phyloP scores from a whole-genome alignment of 495 filamentous ascomycete species.

The Pseudoneurospora amorphoporcata region DNA sequence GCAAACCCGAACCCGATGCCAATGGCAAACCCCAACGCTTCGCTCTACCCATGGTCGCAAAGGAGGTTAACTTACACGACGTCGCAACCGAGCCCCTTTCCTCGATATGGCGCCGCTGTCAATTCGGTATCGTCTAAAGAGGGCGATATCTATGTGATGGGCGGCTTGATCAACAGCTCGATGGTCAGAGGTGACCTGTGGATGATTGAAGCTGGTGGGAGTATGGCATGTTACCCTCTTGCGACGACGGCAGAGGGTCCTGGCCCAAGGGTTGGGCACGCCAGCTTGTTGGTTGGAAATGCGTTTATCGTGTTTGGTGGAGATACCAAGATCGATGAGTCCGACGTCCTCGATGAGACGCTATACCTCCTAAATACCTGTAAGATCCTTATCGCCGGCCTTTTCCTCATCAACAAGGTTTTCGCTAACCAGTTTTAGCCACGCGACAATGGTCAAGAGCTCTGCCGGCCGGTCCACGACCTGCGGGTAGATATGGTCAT shows the following conservation, averaged over 20 bases:
- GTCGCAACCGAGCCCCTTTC: conserved; percentile 79
- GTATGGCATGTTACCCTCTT: conserved; percentile 82
- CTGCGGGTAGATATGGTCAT: conserved; percentile 89
- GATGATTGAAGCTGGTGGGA: conserved; percentile 90
- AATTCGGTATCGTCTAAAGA: conserved; percentile 90
- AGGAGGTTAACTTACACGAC: conserved; percentile 76
- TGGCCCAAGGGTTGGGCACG: conserved; percentile 89
- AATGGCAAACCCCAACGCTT: conserved; percentile 33
- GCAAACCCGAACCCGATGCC: conserved; percentile 14
- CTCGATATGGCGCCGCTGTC: conserved; percentile 93
- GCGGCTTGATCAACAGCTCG: conserved; percentile 84
- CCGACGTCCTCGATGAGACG: conserved; percentile 85
- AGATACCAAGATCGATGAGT: conserved; percentile 93
- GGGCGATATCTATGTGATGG: conserved; percentile 97
- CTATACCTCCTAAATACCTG: conserved; percentile 96
- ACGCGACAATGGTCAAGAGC: conserved; percentile 97
- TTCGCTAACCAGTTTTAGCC: conserved; percentile 43
- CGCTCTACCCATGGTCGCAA: conserved; percentile 94
- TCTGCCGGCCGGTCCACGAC: conserved; percentile 69
- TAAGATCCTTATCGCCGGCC: conserved; percentile 33
- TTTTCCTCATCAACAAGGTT: neutral
- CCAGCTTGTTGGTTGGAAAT: conserved; percentile 91
- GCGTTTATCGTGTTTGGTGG: conserved; percentile 99
- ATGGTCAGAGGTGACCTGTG: conserved; percentile 95
- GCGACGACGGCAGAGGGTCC: conserved; percentile 88